Conservation (phyloP, 768 basidiomycete genomes). For the Crucibulum laeve region DNA sequence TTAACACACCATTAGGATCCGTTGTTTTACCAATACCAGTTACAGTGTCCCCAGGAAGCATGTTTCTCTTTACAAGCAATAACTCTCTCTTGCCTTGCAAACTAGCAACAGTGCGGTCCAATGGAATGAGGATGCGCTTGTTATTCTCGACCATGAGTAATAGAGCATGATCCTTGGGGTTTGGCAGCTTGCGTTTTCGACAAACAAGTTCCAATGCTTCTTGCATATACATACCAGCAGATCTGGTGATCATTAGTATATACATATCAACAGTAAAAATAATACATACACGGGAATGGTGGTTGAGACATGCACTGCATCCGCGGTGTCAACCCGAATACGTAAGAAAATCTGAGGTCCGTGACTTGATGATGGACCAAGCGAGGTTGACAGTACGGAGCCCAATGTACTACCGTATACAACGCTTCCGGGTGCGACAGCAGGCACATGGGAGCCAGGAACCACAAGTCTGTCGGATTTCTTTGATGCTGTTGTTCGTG, state of each 20-base stretch:
- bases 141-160: constrained; percentile 53
- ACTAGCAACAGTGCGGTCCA: constrained; percentile 96
- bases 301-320: constrained; percentile 81
- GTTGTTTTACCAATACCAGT: constrained; percentile 69
- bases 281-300: constrained; percentile 83
- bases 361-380: constrained; percentile 65
- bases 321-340: constrained; percentile 75
- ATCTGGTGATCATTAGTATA: constrained; percentile 31
- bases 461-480: constrained; percentile 48
- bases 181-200: constrained; percentile 57
- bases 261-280: background rate
- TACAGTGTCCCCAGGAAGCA: constrained; percentile 67
- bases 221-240: constrained; percentile 95
- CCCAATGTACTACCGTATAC: constrained; percentile 38
- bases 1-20: constrained; percentile 82
- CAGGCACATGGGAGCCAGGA: constrained; percentile 32
- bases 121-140: constrained; percentile 74
- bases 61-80: constrained; percentile 72
- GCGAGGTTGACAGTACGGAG: constrained; percentile 57
- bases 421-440: constrained; percentile 39
- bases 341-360: constrained; percentile 84
- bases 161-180: constrained; percentile 80
- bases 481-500: constrained; percentile 59
- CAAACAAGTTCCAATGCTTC: constrained; percentile 89
- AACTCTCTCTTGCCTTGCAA: constrained; percentile 85